phyloP scores from a whole-genome alignment of 768 basidiomycete species.

The Leccinum longicurvipes region DNA sequence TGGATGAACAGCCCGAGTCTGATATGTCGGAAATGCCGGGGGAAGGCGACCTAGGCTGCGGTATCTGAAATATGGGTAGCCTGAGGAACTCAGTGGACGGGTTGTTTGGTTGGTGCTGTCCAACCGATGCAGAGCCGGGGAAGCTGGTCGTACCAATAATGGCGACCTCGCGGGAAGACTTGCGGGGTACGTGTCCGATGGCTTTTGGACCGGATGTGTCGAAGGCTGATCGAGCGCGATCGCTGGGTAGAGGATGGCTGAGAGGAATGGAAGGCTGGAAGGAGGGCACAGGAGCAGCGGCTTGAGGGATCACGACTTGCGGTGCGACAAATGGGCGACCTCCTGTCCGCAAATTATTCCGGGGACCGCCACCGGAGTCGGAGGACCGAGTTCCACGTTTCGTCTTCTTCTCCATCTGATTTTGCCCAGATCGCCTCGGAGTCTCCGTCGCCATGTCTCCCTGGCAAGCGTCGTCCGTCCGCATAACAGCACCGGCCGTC shows the following conservation, averaged over 20 bases:
- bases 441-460: constrained; percentile 59
- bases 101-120: constrained; percentile 27
- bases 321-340: constrained; percentile 68
- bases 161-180: constrained; percentile 48
- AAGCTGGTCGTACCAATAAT: constrained; percentile 46
- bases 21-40: constrained; percentile 31
- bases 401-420: constrained; percentile 24
- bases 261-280: constrained; percentile 16
- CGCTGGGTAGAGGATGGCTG: constrained; percentile 8
- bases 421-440: constrained; percentile 19
- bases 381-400: constrained; percentile 11
- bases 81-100: constrained; percentile 31
- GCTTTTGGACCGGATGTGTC: constrained; percentile 37
- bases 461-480: constrained; percentile 54
- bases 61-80: constrained; percentile 37
- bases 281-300: constrained; percentile 41
- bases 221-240: constrained; percentile 48
- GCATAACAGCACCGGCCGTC: constrained; percentile 34
- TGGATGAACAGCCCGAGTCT: constrained; percentile 30
- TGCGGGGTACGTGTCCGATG: constrained; percentile 39
- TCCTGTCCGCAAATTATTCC: constrained; percentile 27
- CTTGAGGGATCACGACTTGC: constrained; percentile 58
- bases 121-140: constrained; percentile 26
- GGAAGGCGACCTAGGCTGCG: constrained; percentile 32
- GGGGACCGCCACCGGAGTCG: constrained; percentile 28